A percentile compares a stretch with the other conserved stretches of the same genome.
Evolutionary conservation across 164 flowering plant genomes (phyloP).

Genomic region (Vitis rupestris): DNA sequence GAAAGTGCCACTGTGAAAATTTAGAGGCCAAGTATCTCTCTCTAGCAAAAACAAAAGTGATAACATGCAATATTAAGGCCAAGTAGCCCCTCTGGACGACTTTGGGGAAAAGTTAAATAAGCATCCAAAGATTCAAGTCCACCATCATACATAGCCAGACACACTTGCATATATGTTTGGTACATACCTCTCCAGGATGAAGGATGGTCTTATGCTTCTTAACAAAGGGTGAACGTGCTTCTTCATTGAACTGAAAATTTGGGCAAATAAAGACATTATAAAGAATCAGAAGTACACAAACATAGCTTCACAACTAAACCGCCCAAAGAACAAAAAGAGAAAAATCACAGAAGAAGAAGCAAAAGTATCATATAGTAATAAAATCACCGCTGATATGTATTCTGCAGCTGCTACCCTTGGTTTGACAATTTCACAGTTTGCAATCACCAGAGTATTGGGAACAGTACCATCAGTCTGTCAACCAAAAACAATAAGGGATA

Average conservation of each 20-base stretch:
- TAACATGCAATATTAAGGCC: no score
- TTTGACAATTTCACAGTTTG: slow-evolving; percentile 96
- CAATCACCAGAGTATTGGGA: slow-evolving; percentile 96
- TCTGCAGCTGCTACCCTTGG: slow-evolving; percentile 99
- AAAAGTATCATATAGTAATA: not conserved
- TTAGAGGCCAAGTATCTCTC: no score
- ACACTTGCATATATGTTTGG: not conserved
- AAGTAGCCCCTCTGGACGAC: no score
- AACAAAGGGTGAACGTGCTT: slow-evolving; percentile 91
- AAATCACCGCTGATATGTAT: slow-evolving; percentile 82
- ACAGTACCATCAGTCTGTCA: slow-evolving; percentile 95
- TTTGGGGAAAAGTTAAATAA: no score
- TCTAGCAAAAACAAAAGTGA: no score
- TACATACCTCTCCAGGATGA: slow-evolving; percentile 91
- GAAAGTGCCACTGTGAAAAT: no score
- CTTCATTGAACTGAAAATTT: slow-evolving; percentile 83
- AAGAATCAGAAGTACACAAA: not conserved
- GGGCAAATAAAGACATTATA: not conserved
- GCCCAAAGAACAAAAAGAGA: not conserved
- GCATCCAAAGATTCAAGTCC: no score
- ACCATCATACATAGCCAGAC: no score
- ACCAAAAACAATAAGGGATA: not conserved
- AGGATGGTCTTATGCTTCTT: slow-evolving; percentile 93
- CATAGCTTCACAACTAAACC: no score
- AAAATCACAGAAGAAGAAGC: not conserved